Conservation (phyloP, 345 rosid genomes). For the Arabis hirsuta region DNA sequence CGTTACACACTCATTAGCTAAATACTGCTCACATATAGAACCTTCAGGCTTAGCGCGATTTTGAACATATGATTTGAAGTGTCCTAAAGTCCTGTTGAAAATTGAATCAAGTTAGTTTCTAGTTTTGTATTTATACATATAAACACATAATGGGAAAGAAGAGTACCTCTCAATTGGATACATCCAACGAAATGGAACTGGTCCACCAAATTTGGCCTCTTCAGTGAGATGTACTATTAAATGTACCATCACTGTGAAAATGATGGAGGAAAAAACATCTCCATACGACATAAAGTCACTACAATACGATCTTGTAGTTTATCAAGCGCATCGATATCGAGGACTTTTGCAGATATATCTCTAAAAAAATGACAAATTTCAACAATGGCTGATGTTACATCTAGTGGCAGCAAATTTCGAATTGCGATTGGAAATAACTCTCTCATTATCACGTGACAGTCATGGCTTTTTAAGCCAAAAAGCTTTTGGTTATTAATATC, state of each 20-base stretch:
- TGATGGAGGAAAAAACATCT: neutral
- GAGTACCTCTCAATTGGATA: conserved; percentile 4
- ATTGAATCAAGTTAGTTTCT: neutral
- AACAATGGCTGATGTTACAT: neutral
- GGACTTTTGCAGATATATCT: neutral
- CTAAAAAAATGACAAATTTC: neutral
- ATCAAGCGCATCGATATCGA: neutral
- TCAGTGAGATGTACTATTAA: conserved; percentile 7
- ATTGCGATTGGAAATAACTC: neutral
- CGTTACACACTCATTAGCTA: neutral
- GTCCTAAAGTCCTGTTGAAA: neutral
- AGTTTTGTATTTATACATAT: neutral
- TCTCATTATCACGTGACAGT: conserved; percentile 3
- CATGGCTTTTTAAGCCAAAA: neutral
- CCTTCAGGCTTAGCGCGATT: neutral
- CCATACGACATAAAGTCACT: neutral
- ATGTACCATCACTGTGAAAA: conserved; percentile 15
- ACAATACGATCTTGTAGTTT: neutral
- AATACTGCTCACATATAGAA: neutral
- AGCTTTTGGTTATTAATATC: neutral
- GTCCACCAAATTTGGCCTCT: conserved; percentile 6
- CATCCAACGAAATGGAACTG: conserved; percentile 26
- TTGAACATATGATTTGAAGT: neutral
- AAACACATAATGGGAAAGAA: neutral
- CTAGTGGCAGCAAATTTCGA: neutral